Conservation (phyloP, 176 grass and related monocot species). For the Thalia dealbata region DNA sequence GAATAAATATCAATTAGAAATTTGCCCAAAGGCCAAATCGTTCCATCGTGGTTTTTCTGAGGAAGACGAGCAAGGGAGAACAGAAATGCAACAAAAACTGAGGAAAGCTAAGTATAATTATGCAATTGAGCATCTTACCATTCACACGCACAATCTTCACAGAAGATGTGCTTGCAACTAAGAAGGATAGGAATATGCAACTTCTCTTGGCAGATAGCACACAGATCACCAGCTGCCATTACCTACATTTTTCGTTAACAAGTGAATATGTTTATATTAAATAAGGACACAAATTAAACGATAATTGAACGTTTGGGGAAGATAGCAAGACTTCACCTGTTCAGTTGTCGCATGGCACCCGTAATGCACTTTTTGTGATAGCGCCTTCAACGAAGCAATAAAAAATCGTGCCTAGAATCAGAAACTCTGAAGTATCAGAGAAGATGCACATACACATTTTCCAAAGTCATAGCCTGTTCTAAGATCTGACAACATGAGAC, state of each 20-base stretch:
- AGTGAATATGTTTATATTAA: not conserved
- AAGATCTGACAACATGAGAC: not conserved
- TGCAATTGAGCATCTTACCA: conserved; percentile 38
- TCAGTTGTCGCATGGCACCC: conserved; percentile 86
- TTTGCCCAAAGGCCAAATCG: too few species aligned
- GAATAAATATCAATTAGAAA: too few species aligned
- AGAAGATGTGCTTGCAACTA: conserved; percentile 97
- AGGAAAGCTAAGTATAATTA: not conserved
- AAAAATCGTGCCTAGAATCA: conserved; percentile 76
- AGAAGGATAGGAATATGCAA: conserved; percentile 80
- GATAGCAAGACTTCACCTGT: conserved; percentile 42
- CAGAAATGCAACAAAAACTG: not conserved
- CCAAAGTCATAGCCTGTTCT: not conserved
- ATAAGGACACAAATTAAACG: not conserved
- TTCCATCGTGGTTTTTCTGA: too few species aligned
- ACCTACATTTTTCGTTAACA: conserved; percentile 36
- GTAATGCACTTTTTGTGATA: conserved; percentile 81
- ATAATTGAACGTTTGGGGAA: not conserved
- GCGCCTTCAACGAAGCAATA: conserved; percentile 68
- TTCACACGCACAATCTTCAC: conserved; percentile 88
- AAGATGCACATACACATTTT: not conserved
- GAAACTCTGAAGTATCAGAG: conserved; percentile 15
- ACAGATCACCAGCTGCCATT: conserved; percentile 74
- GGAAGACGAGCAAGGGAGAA: not conserved
- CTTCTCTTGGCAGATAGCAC: conserved; percentile 93